A percentile compares a stretch with the other conserved stretches of the same genome.
phyloP scores from a whole-genome alignment of 202 grass and related monocot species.

The Schoenoplectus tabernaemontani region DNA sequence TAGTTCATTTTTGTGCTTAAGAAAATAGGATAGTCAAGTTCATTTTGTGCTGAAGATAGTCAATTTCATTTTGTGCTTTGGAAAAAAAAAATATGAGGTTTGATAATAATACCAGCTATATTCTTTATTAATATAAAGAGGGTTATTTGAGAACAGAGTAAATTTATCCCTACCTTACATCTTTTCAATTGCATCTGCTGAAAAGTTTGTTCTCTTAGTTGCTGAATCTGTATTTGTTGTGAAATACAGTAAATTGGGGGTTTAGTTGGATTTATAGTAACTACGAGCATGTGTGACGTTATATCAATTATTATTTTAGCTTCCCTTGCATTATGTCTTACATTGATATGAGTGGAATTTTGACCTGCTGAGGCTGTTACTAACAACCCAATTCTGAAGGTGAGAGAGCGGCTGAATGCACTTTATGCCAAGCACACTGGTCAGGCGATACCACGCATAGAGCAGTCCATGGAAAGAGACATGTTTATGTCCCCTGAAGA shows the following conservation, averaged over 20 bases:
- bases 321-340: background rate
- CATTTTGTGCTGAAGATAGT: background rate
- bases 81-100: background rate
- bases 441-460: constrained; percentile 48
- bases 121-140: background rate
- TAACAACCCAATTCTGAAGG: constrained; percentile 8
- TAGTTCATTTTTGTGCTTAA: background rate
- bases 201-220: background rate
- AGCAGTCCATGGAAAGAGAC: constrained; percentile 80
- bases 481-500: constrained; percentile 91
- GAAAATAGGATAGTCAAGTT: background rate
- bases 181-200: background rate
- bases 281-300: background rate
- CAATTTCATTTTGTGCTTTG: background rate
- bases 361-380: background rate
- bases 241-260: background rate
- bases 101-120: background rate
- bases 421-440: constrained; percentile 71
- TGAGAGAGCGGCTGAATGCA: constrained; percentile 61
- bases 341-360: constrained; percentile 2
- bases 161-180: background rate
- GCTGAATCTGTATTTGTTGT: background rate
- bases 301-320: background rate
- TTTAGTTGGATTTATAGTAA: background rate
- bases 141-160: background rate